Conservation (phyloP, 345 rosid species). For the Boechera retrofracta region DNA sequence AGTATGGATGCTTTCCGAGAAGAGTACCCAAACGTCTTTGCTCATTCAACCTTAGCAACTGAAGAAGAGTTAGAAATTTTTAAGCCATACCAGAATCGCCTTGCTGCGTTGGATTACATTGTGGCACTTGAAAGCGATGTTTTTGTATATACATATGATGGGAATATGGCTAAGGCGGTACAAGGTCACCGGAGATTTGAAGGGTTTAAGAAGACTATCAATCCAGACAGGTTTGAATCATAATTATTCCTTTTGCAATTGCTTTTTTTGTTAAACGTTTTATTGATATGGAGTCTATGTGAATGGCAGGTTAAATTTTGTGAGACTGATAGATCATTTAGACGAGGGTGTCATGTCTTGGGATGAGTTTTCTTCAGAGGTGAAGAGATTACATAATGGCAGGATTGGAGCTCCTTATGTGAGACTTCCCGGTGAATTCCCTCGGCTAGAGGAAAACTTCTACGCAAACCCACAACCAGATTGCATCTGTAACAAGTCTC, state of each 20-base stretch:
- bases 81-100: constrained; percentile 81
- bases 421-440: constrained; percentile 68
- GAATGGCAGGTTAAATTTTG: constrained; percentile 69
- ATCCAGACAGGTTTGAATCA: constrained; percentile 70
- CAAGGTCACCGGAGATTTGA: constrained; percentile 91
- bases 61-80: constrained; percentile 81
- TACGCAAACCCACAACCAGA: constrained; percentile 93
- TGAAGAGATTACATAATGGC: constrained; percentile 61
- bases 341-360: constrained; percentile 67
- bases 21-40: constrained; percentile 84
- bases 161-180: constrained; percentile 98
- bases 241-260: neutral
- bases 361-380: constrained; percentile 77
- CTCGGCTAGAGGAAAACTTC: constrained; percentile 87
- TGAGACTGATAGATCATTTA: constrained; percentile 68
- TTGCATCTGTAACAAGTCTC: constrained; percentile 68
- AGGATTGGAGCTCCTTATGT: constrained; percentile 81
- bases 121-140: constrained; percentile 93
- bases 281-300: constrained; percentile 12
- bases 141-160: constrained; percentile 94
- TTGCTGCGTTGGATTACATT: constrained; percentile 90
- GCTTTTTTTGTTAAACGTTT: neutral
- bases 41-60: constrained; percentile 78
- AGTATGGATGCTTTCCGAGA: constrained; percentile 76
- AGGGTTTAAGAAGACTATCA: constrained; percentile 86